These are phyloP conservation scores for Oryza meridionalis DNA, from an alignment of 176 grass and related monocot genomes.

Conservation along the genomic window DNA sequence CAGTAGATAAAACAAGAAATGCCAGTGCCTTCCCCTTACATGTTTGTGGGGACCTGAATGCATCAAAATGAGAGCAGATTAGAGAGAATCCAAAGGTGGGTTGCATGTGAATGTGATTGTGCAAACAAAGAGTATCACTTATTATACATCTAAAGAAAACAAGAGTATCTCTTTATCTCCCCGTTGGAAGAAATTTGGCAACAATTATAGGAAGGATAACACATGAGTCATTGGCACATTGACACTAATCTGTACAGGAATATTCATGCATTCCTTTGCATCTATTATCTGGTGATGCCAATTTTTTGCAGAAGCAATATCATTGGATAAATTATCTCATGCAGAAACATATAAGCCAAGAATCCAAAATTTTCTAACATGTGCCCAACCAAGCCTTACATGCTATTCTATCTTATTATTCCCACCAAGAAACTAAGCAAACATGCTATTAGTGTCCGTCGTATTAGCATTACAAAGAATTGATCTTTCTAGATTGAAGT, in stretches of 20 bases:
- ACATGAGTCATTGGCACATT: conserved; percentile 7
- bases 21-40: background rate
- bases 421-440: background rate
- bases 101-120: conserved; percentile 51
- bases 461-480: background rate
- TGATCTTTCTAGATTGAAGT: no score
- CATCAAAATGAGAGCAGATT: conserved; percentile 51
- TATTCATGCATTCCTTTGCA: conserved; percentile 5
- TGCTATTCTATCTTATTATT: background rate
- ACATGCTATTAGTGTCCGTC: background rate
- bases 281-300: background rate
- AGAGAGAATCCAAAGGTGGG: conserved; percentile 54
- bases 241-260: conserved; percentile 21
- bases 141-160: conserved; percentile 18
- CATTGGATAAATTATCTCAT: background rate
- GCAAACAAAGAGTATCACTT: conserved; percentile 50
- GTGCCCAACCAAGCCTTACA: background rate
- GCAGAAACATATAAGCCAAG: background rate
- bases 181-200: conserved; percentile 34
- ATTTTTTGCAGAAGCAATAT: background rate
- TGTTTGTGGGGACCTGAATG: conserved; percentile 47
- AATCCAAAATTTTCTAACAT: background rate
- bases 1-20: conserved; percentile 53
- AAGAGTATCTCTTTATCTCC: conserved; percentile 40
- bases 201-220: conserved; percentile 39